Evolutionary conservation across 192 early-diverging fungal genomes (phyloP), one percentile per base, ranked within the genome.

Genomic region (Martensiomyces pterosporus): DNA sequence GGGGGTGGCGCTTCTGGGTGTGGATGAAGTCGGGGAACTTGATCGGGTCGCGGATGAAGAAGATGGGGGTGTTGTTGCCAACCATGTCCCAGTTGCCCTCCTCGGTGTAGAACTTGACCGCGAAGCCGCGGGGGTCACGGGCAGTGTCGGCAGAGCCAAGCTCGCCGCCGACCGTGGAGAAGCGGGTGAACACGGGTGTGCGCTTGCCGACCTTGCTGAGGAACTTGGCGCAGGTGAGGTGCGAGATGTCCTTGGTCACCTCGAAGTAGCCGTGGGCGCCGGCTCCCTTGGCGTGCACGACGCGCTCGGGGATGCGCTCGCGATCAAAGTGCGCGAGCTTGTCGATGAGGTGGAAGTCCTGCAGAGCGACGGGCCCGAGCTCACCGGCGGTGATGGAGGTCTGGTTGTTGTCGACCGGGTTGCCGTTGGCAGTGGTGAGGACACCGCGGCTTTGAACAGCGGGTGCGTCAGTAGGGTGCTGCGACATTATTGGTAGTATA

Each of bases 41-140:
- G 56, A 82, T 50, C 12, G 85, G 81, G 62, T 89, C 87, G 36
- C 85, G 83, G 57, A 91, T 81, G 59, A 88, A 89, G 75, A 91
- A 91, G 43, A 87, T 78, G 10, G 88, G 88, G 26, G 80, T 89
- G 80, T 89, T 89, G 78, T 89, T 87, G 52, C 86, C 86, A 21
- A 91, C 89, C 80, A 89, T 82, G 60, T 91, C 86, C 83, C 82
- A 91, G 75, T 85, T 90, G 53, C 83, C 82, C 60, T 91, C 89
- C 57, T 89, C 87, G 19, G 89, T 91, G 71, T 89, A 91, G 75
- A 89, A 88, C 79, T 89, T 89, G 64, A 87, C 59, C 16, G 87
- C 79, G 34, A 92, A 90, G 6, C 87, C 90, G 47, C 90, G 85
- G 16, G 86, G 85, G 51, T 92, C 90, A 39, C 86, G 79, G 24